Evolutionary conservation across 257 asterid genomes (phyloP).

Genomic region (Solanum chilense): DNA sequence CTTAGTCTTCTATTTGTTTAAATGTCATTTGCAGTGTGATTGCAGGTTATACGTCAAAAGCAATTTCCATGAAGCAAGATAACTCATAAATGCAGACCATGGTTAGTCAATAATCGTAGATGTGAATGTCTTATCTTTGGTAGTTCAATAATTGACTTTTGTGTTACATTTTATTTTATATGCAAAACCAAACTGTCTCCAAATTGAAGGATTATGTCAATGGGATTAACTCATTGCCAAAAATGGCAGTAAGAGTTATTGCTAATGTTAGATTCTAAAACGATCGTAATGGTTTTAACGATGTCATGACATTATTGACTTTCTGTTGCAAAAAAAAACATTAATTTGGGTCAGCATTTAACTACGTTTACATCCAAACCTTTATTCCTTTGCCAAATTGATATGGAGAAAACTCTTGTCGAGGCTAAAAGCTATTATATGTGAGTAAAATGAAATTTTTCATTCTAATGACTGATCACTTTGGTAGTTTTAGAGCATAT

Average conservation of each 20-base stretch:
- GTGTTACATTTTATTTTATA: constrained; percentile 7
- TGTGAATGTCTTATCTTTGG: constrained; percentile 3
- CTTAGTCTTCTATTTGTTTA: no score
- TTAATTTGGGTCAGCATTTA: constrained; percentile 93
- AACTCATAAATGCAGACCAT: constrained; percentile 76
- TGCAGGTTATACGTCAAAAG: background rate
- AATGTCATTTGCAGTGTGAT: no score
- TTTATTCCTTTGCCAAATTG: constrained; percentile 70
- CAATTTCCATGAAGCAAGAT: constrained; percentile 10
- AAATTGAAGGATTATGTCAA: constrained; percentile 95
- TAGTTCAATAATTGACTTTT: background rate
- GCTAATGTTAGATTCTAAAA: constrained; percentile 1
- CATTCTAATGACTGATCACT: background rate
- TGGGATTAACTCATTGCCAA: constrained; percentile 95
- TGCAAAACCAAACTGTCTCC: constrained; percentile 76
- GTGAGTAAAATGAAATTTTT: constrained; percentile 26
- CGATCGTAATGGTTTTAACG: background rate
- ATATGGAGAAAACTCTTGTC: constrained; percentile 90
- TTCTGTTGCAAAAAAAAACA: constrained; percentile 71
- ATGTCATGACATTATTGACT: constrained; percentile 4
- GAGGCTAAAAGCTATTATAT: constrained; percentile 90
- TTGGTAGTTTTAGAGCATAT: background rate
- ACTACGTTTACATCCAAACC: constrained; percentile 75
- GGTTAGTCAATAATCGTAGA: constrained; percentile 35
- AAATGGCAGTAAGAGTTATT: constrained; percentile 74